Base-by-base conservation (phyloP, 2,329 filamentous ascomycete species). In the Colletotrichum filicis region DNA sequence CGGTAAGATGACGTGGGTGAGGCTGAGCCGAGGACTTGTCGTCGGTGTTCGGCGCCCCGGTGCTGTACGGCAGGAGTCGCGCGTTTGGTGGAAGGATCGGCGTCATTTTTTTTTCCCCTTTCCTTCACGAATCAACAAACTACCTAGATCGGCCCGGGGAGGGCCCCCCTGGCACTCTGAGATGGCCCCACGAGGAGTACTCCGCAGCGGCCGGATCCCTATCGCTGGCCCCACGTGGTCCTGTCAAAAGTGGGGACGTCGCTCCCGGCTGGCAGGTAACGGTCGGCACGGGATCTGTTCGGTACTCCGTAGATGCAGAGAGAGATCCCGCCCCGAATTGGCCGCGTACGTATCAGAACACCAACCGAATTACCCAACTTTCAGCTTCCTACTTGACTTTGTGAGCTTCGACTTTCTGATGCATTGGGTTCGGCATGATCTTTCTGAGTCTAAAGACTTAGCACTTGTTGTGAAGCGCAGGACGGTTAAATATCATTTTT, bases 191-290 rank as follows among this genome's bases (percentile, higher is more conserved):
- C 24, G 35, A 59, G 55, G 53, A 32, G 32, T 32, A 46, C 28
- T 46, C 35, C 35, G 26, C 32, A 52, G 30, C 64, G 63, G 37
- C 59, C 16, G 42, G 12, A 28, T 52, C 64, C 68, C 49, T 68
- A 52, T 62, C 49, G 30, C 30, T 35, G n/a, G 64, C 49, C 69
- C 69, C 65, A 72, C 69, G 65, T 72, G 58, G 22, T 55, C 52
- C 42, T 57, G 49, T 68, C 65, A 71, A 63, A 67, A 68, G 24
- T 63, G 65, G 69, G 32, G 58, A 35, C 16, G 22, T 35, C 16
- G 16, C 11, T 68, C 57, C 52, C 69, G 53, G 58, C n/a, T 72
- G 65, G 32, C 53, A 68, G 57, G 57, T 68, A 30, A 49, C 56
- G 42, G 42, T 32, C 24, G 16, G 42, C n/a, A 24, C 28, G 28